Base-by-base conservation (phyloP, 2,329 filamentous ascomycete genomes). In the Setomelanomma holmii region DNA sequence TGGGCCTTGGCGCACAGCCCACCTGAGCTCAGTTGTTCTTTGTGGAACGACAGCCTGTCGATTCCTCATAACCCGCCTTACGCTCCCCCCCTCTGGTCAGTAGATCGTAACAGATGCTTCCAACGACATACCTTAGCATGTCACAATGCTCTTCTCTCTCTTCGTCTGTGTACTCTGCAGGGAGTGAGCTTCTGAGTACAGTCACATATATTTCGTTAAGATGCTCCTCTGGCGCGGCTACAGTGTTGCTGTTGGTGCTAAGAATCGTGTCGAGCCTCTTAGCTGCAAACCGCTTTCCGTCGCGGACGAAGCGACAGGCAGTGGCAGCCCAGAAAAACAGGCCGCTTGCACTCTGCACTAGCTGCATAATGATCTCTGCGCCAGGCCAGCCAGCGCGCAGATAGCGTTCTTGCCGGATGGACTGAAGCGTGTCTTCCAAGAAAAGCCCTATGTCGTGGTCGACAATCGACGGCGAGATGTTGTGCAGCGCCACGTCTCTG, bases 281-380 rank as follows among this genome's bases (percentile, higher is more conserved):
- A 40, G 19, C 30, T 4, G 58, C 51, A 30, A 53, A 45, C 5
- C 21, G 8, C 1, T 20, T 10, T 12, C 4, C 5, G 7, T 51
- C 43, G 4, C 39, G 40, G 17, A 62, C 30, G 24, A 43, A 62
- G 7, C 59, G 59, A 33, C 49, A 60, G 3, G 33, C 40, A 0
- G 55, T 63, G 20, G 55, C 55, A n/a, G 71, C 64, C 27, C 59
- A 68, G 35, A 73, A 73, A 39, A 74, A 73, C 16, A 73, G 50
- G 4, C 66, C 64, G 20, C 59, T 41, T 5, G 69, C 46, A 36
- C 58, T 64, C 2, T 57, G 20, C 22, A 64, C 55, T 12, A 73
- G 50, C 17, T 39, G 40, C 12, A 63, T 8, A 6, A 67, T 55
- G 14, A 11, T 35, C 36, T 24, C 14, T 20, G 22, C 4, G 12